Percentiles rank a stretch among this genome's conserved stretches.
These are phyloP conservation scores for Eucalyptus sp. DNA, from an alignment of 345 rosid species.

Conservation along the genomic window DNA sequence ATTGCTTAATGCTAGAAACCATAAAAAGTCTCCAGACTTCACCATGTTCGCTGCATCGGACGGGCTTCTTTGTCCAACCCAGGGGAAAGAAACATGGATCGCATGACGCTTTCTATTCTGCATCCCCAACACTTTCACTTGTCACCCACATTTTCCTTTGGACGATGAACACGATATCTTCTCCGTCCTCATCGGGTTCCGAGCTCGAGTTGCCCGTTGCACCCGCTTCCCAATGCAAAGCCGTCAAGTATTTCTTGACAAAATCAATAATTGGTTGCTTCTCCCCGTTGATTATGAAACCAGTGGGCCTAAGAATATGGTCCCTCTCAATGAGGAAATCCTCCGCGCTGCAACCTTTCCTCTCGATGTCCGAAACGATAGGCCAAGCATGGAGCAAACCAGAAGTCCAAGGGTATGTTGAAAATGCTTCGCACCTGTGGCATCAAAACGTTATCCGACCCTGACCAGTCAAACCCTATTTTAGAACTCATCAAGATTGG, in stretches of 20 bases:
- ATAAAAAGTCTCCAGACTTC: conserved; percentile 5
- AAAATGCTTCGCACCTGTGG: conserved; percentile 84
- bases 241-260: conserved; percentile 49
- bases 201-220: conserved; percentile 23
- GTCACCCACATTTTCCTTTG: conserved; percentile 86
- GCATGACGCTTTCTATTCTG: conserved; percentile 21
- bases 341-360: conserved; percentile 66
- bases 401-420: conserved; percentile 83
- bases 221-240: conserved; percentile 78
- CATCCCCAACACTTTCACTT: conserved; percentile 52
- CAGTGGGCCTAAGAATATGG: conserved; percentile 77
- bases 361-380: conserved; percentile 48
- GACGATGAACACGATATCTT: conserved; percentile 35
- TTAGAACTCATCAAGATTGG: not conserved
- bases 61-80: conserved; percentile 6
- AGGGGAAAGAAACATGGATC: not conserved
- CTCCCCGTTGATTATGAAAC: conserved; percentile 62
- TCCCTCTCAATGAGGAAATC: conserved; percentile 89
- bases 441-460: not conserved
- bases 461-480: too few relatives aligned
- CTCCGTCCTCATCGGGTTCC: conserved; percentile 41
- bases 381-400: conserved; percentile 77
- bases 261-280: conserved; percentile 45
- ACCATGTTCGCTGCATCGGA: not conserved
- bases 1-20: conserved; percentile 13